These are phyloP conservation scores for Mediolabrus comicus DNA, from an alignment of 108 stramenopile species.

Conservation along the genomic window DNA sequence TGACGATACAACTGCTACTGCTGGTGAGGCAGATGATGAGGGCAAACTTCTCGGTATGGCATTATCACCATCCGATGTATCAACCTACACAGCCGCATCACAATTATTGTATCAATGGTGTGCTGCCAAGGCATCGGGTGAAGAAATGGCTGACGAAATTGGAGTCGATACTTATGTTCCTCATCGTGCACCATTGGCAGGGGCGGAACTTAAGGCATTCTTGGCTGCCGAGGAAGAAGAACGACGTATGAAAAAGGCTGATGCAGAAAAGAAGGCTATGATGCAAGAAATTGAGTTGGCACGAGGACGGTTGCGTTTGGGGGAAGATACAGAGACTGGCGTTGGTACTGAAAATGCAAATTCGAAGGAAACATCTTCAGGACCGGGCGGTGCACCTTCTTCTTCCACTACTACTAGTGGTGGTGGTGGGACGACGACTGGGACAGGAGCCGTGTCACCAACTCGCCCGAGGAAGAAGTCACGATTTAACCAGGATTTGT, in stretches of 20 bases:
- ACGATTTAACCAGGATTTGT: conserved; percentile 82
- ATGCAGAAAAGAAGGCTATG: conserved; percentile 77
- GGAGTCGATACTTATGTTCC: conserved; percentile 75
- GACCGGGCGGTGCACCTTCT: neutral
- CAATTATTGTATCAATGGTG: conserved; percentile 82
- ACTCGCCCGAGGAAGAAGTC: conserved; percentile 73
- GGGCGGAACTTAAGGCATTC: conserved; percentile 67
- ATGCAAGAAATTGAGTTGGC: conserved; percentile 83
- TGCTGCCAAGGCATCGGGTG: conserved; percentile 66
- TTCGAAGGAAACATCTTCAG: neutral
- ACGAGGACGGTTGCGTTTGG: conserved; percentile 72
- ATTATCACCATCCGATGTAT: conserved; percentile 39
- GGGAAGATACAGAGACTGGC: conserved; percentile 52
- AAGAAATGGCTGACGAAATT: conserved; percentile 86
- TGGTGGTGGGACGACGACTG: neutral
- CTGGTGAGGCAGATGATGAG: conserved; percentile 30
- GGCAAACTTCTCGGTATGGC: conserved; percentile 47
- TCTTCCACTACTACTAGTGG: conserved; percentile 12
- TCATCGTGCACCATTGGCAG: conserved; percentile 61
- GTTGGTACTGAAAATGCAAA: neutral
- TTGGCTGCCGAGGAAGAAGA: conserved; percentile 73
- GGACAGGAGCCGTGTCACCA: neutral
- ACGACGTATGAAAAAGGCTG: conserved; percentile 37
- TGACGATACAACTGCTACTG: conserved; percentile 9
- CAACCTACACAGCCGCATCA: conserved; percentile 61